Base-by-base conservation (phyloP, 495 filamentous ascomycete genomes). In the Apodospora peruviana region DNA sequence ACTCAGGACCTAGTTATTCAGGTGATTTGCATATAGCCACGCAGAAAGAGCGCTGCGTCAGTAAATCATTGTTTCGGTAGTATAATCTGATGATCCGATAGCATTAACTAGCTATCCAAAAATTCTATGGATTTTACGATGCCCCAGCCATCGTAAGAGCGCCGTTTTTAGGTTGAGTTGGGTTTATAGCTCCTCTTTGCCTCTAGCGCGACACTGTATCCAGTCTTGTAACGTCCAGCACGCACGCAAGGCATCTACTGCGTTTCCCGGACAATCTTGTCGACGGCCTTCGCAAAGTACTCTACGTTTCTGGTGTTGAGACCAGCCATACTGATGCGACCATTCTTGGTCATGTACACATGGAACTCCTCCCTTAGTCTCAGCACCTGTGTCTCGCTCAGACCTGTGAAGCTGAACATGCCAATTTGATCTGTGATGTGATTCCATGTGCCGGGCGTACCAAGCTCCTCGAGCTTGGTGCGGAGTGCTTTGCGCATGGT, bases 291-390 rank as follows among this genome's bases (percentile, higher is more conserved):
- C 17, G 91, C 93, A 51, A 96, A 82, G 67, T 96, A 96, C 35
- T 95, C 89, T 29, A 97, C 72, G 65, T 99, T 99, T 53, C 81
- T 67, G 20, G 86, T 86, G 67, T 97, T 99, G 52, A 97, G 65
- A 2, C 93, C 93, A 2, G 93, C 93, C 88, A 99, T 96, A 45
- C 85, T 90, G 65, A 97, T 95, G 27, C 93, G 82, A 10, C 93
- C 93, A 59, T 99, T 99, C 81, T 96, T 97, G 22, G 94, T 96
- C 88, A 97, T 95, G 67, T 99, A 99, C 32, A 99, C 77, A 62
- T 97, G 94, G 58, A 74, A 85, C 55, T 91, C 84, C 40, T 84
- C 79, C 44, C 88, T 76, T 51, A 99, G 62, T 66, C 82, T 80
- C 67, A 80, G 58, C n/a, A 95, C 93, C 68, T 99, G 93, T 42